phyloP scores from a whole-genome alignment of 2,329 filamentous ascomycete genomes.

The Cladosporium velox region DNA sequence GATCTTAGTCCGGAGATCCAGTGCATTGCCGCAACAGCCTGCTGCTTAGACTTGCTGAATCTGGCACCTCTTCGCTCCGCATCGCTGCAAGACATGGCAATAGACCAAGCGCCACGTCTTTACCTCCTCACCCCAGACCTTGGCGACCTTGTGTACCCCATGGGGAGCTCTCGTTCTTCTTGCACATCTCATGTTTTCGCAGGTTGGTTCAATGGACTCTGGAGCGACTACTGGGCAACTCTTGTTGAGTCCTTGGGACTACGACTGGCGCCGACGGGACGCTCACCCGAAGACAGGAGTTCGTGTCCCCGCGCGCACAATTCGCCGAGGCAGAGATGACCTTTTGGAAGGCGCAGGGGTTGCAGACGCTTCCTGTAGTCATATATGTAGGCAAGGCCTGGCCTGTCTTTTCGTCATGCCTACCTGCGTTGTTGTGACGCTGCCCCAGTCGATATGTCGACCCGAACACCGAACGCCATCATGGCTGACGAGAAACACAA shows the following conservation, averaged over 20 bases:
- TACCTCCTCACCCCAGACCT: not conserved
- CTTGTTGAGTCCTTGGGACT: slow-evolving; percentile 1
- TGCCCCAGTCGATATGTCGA: not conserved
- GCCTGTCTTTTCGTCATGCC: not conserved
- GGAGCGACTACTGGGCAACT: not conserved
- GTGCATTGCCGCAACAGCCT: not conserved
- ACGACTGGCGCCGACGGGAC: not conserved
- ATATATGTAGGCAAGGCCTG: not conserved
- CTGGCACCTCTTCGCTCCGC: not conserved
- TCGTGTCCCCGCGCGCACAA: not conserved
- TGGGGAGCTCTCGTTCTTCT: not conserved
- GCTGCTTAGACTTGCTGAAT: not conserved
- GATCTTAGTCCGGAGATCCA: not conserved
- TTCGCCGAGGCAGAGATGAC: not conserved
- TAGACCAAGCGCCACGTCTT: not conserved
- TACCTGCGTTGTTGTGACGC: not conserved
- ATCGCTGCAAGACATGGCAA: not conserved
- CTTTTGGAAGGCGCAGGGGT: not conserved
- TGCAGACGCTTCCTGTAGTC: not conserved
- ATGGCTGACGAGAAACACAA: not conserved
- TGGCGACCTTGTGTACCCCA: slow-evolving; percentile 7
- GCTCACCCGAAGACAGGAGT: not conserved
- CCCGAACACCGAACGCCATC: not conserved
- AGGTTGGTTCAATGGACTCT: not conserved
- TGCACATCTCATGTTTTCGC: not conserved